These are phyloP conservation scores for Mortierella antarctica DNA, from an alignment of 192 early-diverging fungal species.

Conservation along the genomic window DNA sequence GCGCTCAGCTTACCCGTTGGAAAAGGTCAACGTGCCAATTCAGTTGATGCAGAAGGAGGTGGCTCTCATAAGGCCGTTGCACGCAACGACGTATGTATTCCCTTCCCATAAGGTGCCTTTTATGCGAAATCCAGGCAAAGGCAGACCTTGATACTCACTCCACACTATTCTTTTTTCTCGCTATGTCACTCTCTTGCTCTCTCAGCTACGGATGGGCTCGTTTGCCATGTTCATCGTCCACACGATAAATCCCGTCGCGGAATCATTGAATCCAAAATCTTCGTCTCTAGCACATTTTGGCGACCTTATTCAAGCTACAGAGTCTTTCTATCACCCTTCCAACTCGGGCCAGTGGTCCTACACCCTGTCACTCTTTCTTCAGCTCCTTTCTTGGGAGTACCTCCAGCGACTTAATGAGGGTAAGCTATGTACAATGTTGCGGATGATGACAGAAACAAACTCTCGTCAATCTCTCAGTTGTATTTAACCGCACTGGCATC, in stretches of 20 bases:
- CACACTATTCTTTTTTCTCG: not conserved
- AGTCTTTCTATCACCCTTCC: slow-evolving; percentile 93
- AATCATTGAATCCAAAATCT: slow-evolving; percentile 53
- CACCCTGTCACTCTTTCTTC: slow-evolving; percentile 76
- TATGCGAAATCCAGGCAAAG: not conserved
- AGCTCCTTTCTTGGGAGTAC: slow-evolving; percentile 73
- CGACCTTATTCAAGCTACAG: slow-evolving; percentile 85
- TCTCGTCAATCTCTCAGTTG: not conserved
- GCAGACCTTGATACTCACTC: not conserved
- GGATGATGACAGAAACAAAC: not conserved
- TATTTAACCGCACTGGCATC: not conserved
- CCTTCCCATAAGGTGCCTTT: slow-evolving; percentile 38
- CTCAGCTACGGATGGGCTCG: slow-evolving; percentile 35
- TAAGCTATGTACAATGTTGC: not conserved
- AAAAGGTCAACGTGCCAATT: slow-evolving; percentile 56
- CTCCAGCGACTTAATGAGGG: slow-evolving; percentile 69
- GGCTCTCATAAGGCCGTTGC: slow-evolving; percentile 52
- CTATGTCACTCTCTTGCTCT: not conserved
- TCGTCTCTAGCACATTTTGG: slow-evolving; percentile 70
- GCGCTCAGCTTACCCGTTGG: slow-evolving; percentile 69
- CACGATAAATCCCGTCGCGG: slow-evolving; percentile 70
- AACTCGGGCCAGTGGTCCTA: slow-evolving; percentile 90
- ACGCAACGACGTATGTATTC: slow-evolving; percentile 50
- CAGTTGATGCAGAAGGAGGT: slow-evolving; percentile 61
- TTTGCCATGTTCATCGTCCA: slow-evolving; percentile 86